Evolutionary conservation across 163 green algal species (phyloP), one percentile per base, ranked within the genome.

Genomic region (Scenedesmus sp.): DNA sequence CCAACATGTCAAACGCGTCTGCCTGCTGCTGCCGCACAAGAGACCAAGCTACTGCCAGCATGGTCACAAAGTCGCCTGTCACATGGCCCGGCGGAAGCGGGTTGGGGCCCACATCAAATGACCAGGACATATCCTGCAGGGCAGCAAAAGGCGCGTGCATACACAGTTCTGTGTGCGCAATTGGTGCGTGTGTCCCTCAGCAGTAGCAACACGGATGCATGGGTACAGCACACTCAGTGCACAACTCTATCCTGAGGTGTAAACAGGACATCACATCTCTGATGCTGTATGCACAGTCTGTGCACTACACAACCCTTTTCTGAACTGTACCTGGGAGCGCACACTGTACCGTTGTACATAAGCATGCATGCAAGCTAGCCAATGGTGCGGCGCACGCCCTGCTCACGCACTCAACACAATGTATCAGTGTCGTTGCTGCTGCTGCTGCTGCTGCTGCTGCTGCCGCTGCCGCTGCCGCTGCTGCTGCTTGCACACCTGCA

Each of bases 41-140:
- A 0, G 54, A 82, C n/a, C 54, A 23, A n/a, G 67, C 90, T 16
- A 90, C 83, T 23, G 90, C 90, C 6, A 90, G 26, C 82, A 90
- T 90, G 34, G 84, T 55, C 18, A 76, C 15, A 5, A 77, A 90
- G n/a, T 93, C 90, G 46, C 83, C 90, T 7, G 90, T 89, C 4
- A 90, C 90, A 46, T 56, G 34, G 15, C 90, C 88, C 2, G 67
- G 66, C 16, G 90, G 83, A 59, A 90, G 59, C 56, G 90, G 90
- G 34, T 55, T 54, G 2, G 84, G 16, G 13, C 12, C 54, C 3
- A 86, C 57, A 23, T 90, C 90, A 73, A 90, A 86, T 1, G 84
- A 73, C 90, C 83, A 90, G 62, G 66, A 81, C 81, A 88, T 74
- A 23, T 92, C 76, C 9, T 81, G 60, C 64, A 73, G 20, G 64